Base-by-base conservation (phyloP, 306 rosid genomes). In the Oxytropis ochrocephala region DNA sequence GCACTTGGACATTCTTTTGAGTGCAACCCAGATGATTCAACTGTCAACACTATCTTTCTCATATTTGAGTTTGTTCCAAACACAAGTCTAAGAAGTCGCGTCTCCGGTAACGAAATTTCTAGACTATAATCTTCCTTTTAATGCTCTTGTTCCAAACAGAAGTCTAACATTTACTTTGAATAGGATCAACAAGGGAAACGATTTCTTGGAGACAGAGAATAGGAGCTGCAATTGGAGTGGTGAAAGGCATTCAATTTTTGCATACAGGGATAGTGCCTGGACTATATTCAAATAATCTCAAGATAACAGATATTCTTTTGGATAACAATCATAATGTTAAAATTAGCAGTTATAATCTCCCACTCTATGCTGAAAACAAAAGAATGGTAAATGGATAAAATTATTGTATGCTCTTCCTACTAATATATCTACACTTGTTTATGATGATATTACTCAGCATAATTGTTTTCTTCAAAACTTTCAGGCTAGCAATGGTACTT, bases 201-300 rank as follows among this genome's bases (percentile, higher is more conserved):
- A 86, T 94, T 76, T 69, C 85, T 33, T 94, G 97, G 99, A 67
- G 76, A 36, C 97, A 88, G 44, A 91, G 99, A 84, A 87, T 94
- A 78, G 72, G 82, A 43, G 92, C 96, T 36, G 90, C 96, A 24
- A 88, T 94, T 33, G 97, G 92, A 81, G 86, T 88, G 42, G 87
- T 78, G 64, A 90, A 88, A 83, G 97, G 97, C 53, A 69, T 94
- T 84, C 99, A 87, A 71, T 94, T 90, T 84, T 80, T 94, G 80
- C 99, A 94, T 78, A 88, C 99, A 36, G 97, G 99, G 70, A 88
- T 80, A 36, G 94, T 91, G 70, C 97, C 99, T 13, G 99, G 99
- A 32, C 69, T 94, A 11, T 88, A 84, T 48, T 87, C 92, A 13
- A 85, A 87, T 69, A 91, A 85, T 82, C 75, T 88, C 74, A 94